Conservation (phyloP, 805 yeast genomes). For the Pichia paraexigua region DNA sequence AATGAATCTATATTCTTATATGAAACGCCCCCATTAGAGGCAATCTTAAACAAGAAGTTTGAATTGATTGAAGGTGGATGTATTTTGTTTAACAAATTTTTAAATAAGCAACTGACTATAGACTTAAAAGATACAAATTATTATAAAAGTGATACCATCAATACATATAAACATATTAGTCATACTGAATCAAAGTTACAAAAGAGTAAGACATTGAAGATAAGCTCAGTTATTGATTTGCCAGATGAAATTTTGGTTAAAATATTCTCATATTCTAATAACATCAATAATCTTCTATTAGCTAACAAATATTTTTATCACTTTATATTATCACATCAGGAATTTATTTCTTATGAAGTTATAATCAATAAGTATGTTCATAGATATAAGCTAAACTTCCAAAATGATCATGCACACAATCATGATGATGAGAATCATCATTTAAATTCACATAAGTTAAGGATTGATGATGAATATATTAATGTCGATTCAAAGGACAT, state of each 20-base stretch:
- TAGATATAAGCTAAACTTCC: not conserved
- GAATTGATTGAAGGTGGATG: constrained; percentile 7
- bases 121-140: not conserved
- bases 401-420: not conserved
- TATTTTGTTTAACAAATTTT: constrained; percentile 2
- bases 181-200: not conserved
- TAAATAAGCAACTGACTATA: not conserved
- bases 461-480: not conserved
- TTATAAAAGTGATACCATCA: not conserved
- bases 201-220: not conserved
- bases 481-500: not conserved
- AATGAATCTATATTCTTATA: not conserved
- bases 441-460: constrained; percentile 7
- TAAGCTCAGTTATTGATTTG: not conserved
- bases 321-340: constrained; percentile 8
- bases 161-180: not conserved
- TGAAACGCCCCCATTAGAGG: constrained; percentile 1
- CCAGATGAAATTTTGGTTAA: constrained; percentile 13
- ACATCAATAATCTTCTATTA: constrained; percentile 5
- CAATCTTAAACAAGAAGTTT: not conserved
- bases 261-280: constrained; percentile 9
- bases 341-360: constrained; percentile 6
- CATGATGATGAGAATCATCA: constrained; percentile 9
- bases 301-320: constrained; percentile 7
- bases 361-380: constrained; percentile 1